A percentile compares a stretch with the other conserved stretches of the same genome.
These are phyloP conservation scores for Carnegiea gigantea DNA, from an alignment of 179 eudicot species.

Conservation along the genomic window DNA sequence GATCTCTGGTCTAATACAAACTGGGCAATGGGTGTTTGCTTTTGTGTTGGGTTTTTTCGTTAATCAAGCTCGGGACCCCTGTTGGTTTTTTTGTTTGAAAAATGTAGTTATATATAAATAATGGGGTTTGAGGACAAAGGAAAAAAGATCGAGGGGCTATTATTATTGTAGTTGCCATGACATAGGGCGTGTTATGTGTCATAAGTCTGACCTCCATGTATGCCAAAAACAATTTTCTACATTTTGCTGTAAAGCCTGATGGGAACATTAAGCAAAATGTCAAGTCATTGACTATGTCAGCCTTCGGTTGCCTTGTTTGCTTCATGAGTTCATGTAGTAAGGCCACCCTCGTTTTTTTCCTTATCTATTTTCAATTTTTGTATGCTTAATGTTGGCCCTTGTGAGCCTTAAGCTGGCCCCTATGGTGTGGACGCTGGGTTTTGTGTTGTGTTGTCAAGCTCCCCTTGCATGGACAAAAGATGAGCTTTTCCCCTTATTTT, in stretches of 20 bases:
- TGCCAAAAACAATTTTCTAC: constrained; percentile 4
- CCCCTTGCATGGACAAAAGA: too few relatives aligned
- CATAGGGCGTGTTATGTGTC: not conserved
- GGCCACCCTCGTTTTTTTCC: too few relatives aligned
- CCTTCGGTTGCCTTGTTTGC: not conserved
- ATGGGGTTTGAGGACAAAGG: constrained; percentile 17
- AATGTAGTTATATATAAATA: constrained; percentile 32
- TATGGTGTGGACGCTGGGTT: too few relatives aligned
- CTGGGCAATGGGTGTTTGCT: constrained; percentile 12
- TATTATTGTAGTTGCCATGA: too few relatives aligned
- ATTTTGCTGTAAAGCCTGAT: constrained; percentile 2
- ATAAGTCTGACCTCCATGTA: not conserved
- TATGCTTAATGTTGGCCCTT: too few relatives aligned
- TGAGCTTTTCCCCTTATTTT: too few relatives aligned
- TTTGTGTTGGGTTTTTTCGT: constrained; percentile 12
- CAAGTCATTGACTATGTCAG: not conserved
- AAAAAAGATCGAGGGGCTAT: not conserved
- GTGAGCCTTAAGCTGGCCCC: too few relatives aligned
- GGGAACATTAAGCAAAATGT: not conserved
- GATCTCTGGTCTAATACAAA: not conserved
- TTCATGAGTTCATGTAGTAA: not conserved
- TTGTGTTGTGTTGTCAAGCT: too few relatives aligned
- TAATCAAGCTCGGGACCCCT: constrained; percentile 17
- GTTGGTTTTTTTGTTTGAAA: constrained; percentile 11
- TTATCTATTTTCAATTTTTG: too few relatives aligned